Base-by-base conservation (phyloP, 1,284 basidiomycete species). In the Bjerkandera adusta region DNA sequence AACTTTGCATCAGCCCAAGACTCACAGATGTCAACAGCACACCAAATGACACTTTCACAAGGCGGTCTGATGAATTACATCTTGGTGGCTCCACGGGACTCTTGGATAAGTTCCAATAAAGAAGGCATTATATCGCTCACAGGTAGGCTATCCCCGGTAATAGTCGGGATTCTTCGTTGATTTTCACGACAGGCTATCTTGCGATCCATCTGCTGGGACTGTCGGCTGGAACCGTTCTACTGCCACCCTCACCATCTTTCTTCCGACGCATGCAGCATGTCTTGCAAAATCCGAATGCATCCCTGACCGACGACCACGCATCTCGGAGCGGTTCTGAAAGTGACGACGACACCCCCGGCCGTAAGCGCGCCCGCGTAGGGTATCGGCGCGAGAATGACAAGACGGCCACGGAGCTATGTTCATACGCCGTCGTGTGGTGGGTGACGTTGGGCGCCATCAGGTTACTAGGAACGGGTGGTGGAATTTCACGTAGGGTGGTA, bases 151-250 rank as follows among this genome's bases (percentile, higher is more conserved):
- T 20, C 21, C 36, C n/a, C n/a, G n/a, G n/a, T n/a, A n/a, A n/a
- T n/a, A n/a, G n/a, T n/a, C n/a, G n/a, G n/a, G n/a, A n/a, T n/a
- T n/a, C n/a, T n/a, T n/a, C n/a, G n/a, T n/a, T n/a, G n/a, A n/a
- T n/a, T n/a, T n/a, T n/a, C n/a, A n/a, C 21, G n/a, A 11, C 52
- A 89, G 95, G 96, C 5, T 99, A 99, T 66, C 73, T 97, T 6
- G 79, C 92, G 0, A 85, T 99, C 49, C 94, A 95, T 61, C 70
- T 97, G 2, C 69, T 97, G 10, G 96, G 94, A 1, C 70, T 96
- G 8, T 85, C 89, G 1, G 74, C 81, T 0, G 96, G 95, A 1
- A 87, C 90, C 0, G 71, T 95, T 29, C 66, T 96, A 27, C 77
- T 97, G 4, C 89, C 89, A 0, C 79, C 85, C 2, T 80, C 83